These are phyloP conservation scores for Naganishia albida DNA, from an alignment of 1,284 basidiomycete genomes.

Conservation along the genomic window DNA sequence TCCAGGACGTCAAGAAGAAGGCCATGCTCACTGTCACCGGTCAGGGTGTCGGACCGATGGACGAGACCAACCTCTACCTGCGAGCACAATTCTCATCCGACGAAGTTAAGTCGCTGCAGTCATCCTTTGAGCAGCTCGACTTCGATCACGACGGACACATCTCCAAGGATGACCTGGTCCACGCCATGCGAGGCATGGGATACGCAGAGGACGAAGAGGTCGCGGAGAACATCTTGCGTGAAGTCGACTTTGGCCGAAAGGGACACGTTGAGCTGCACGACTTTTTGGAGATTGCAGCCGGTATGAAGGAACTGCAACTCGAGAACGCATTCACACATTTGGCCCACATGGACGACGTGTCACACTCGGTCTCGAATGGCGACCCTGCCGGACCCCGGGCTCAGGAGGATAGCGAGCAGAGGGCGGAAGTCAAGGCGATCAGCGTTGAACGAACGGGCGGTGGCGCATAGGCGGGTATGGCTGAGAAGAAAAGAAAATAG, in stretches of 20 bases:
- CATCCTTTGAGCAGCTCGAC: slow-evolving; percentile 60
- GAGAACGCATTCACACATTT: slow-evolving; percentile 59
- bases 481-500: slow-evolving; percentile 5
- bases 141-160: slow-evolving; percentile 52
- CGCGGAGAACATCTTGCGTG: slow-evolving; percentile 70
- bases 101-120: slow-evolving; percentile 65
- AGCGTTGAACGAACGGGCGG: slow-evolving; percentile 85
- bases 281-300: slow-evolving; percentile 81
- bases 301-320: slow-evolving; percentile 71
- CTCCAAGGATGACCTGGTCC: slow-evolving; percentile 48
- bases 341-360: slow-evolving; percentile 45
- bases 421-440: slow-evolving; percentile 60
- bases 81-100: slow-evolving; percentile 68
- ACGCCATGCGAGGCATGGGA: slow-evolving; percentile 50
- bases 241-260: slow-evolving; percentile 66
- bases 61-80: slow-evolving; percentile 56
- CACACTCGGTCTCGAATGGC: slow-evolving; percentile 36
- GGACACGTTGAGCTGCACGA: slow-evolving; percentile 69
- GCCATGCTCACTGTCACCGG: slow-evolving; percentile 30
- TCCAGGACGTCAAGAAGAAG: slow-evolving; percentile 46
- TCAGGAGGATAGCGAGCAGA: slow-evolving; percentile 53
- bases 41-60: slow-evolving; percentile 36
- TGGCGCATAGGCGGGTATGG: slow-evolving; percentile 61
- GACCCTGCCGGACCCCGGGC: slow-evolving; percentile 44
- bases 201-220: slow-evolving; percentile 56